Conservation (phyloP, 2,329 filamentous ascomycete species). For the Fulvia fulva region DNA sequence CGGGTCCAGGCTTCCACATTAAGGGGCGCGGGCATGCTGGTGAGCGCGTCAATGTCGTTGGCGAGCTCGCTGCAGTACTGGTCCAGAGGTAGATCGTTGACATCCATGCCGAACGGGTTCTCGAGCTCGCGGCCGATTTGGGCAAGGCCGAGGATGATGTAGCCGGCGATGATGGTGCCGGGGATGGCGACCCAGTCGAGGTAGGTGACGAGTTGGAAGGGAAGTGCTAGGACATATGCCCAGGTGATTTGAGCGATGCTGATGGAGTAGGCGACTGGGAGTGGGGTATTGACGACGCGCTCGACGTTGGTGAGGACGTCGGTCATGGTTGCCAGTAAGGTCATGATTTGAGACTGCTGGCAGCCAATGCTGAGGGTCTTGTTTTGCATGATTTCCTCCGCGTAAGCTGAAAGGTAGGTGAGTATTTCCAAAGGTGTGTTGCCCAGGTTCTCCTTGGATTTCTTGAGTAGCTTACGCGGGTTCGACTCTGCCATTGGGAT, state of each 20-base stretch:
- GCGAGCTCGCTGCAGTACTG: conserved; percentile 71
- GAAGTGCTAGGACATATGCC: conserved; percentile 75
- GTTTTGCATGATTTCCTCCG: conserved; percentile 58
- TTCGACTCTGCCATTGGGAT: conserved; percentile 73
- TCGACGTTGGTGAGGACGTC: conserved; percentile 70
- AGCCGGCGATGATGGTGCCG: conserved; percentile 63
- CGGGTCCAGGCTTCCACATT: conserved; percentile 51
- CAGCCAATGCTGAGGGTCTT: conserved; percentile 54
- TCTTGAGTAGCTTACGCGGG: conserved; percentile 73
- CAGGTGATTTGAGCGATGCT: conserved; percentile 82
- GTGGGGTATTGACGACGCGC: conserved; percentile 74
- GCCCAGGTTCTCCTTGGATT: conserved; percentile 66
- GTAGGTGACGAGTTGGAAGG: conserved; percentile 67
- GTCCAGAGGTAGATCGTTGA: conserved; percentile 77
- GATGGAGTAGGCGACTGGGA: conserved; percentile 79
- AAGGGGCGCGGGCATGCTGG: conserved; percentile 51
- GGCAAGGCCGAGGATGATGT: conserved; percentile 76
- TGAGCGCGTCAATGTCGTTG: conserved; percentile 69
- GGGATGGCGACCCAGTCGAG: conserved; percentile 75
- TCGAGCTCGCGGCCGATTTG: conserved; percentile 78
- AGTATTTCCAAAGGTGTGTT: conserved; percentile 82
- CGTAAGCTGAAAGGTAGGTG: conserved; percentile 64
- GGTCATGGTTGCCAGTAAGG: conserved; percentile 60
- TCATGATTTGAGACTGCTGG: conserved; percentile 57
- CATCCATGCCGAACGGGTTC: conserved; percentile 78